These are phyloP conservation scores for Combretum micranthum DNA, from an alignment of 345 rosid genomes.

Conservation along the genomic window DNA sequence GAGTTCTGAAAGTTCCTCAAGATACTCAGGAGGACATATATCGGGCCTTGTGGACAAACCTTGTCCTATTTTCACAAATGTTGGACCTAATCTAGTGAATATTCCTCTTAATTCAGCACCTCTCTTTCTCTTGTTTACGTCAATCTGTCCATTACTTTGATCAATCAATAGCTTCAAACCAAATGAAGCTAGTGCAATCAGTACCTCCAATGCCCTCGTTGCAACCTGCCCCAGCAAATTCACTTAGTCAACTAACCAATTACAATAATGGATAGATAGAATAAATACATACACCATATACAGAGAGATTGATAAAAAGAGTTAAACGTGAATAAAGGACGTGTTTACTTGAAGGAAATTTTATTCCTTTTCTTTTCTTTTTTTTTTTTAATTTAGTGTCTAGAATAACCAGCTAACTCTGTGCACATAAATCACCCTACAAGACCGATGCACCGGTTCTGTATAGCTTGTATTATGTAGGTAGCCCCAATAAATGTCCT, in stretches of 20 bases:
- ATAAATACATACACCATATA: too few species aligned
- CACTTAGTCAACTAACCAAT: neutral
- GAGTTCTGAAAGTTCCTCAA: constrained; percentile 83
- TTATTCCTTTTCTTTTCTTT: too few species aligned
- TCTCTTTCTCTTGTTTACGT: constrained; percentile 64
- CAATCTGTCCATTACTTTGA: constrained; percentile 51
- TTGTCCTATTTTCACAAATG: constrained; percentile 96
- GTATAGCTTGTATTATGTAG: too few species aligned
- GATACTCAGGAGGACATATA: constrained; percentile 88
- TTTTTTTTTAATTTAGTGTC: too few species aligned
- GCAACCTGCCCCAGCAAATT: constrained; percentile 32
- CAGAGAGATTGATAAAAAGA: too few species aligned
- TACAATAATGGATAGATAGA: too few species aligned
- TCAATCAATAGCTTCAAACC: constrained; percentile 59
- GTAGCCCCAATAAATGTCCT: too few species aligned
- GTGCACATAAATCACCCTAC: too few species aligned
- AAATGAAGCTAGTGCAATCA: constrained; percentile 61
- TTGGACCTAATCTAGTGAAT: constrained; percentile 84
- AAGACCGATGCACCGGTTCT: too few species aligned
- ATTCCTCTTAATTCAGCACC: constrained; percentile 55
- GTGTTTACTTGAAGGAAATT: too few species aligned
- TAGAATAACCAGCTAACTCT: too few species aligned
- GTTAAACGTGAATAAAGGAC: too few species aligned
- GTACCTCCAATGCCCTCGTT: constrained; percentile 66
- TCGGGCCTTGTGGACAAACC: constrained; percentile 96